phyloP scores from a whole-genome alignment of 306 rosid genomes.

The Pyrus pyrifolia region DNA sequence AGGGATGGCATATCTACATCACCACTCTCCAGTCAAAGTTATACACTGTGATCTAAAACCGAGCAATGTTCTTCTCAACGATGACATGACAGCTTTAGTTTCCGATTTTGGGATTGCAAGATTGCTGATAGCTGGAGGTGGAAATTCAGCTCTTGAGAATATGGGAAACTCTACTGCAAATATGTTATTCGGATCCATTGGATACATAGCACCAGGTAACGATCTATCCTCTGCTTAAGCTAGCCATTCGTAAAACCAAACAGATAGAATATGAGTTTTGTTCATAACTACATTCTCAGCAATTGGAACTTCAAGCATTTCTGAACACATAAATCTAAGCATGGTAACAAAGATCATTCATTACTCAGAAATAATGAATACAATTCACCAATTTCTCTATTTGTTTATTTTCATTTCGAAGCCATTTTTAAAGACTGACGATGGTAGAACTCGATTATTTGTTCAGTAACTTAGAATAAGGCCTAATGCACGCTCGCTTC shows the following conservation, averaged over 20 bases:
- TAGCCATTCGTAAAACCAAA: background rate
- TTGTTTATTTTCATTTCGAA: background rate
- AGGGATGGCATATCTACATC: slow-evolving; percentile 78
- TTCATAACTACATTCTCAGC: background rate
- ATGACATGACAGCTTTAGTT: slow-evolving; percentile 67
- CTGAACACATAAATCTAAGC: background rate
- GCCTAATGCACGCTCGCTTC: background rate
- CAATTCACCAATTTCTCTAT: background rate
- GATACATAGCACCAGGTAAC: slow-evolving; percentile 73
- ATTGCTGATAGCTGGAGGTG: slow-evolving; percentile 42
- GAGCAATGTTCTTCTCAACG: slow-evolving; percentile 64
- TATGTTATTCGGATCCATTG: slow-evolving; percentile 50
- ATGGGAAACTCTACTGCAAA: slow-evolving; percentile 57
- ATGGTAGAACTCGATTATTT: background rate
- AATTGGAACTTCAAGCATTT: background rate
- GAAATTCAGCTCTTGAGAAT: slow-evolving; percentile 40
- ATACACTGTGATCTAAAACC: slow-evolving; percentile 74
- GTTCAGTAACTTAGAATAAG: background rate
- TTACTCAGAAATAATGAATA: background rate
- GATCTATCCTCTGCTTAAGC: background rate
- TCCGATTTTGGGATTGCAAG: slow-evolving; percentile 71
- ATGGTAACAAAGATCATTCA: background rate
- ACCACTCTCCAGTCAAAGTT: slow-evolving; percentile 61
- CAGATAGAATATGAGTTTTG: background rate
- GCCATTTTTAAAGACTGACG: background rate